phyloP scores from a whole-genome alignment of 2,329 filamentous ascomycete genomes.

The Curvularia sp. region DNA sequence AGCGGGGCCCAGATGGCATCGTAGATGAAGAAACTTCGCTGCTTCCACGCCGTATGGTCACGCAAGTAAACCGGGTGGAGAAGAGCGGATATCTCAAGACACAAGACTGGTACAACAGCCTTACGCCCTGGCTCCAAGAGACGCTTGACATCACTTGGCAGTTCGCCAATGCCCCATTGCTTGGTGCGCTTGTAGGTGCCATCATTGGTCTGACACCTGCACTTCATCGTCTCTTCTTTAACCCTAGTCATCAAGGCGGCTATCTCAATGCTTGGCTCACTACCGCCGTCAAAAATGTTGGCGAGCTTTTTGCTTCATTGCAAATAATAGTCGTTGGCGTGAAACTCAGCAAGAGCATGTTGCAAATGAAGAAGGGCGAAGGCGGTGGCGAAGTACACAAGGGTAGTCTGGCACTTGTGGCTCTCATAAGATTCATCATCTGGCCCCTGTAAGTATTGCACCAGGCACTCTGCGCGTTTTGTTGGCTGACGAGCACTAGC shows the following conservation, averaged over 20 bases:
- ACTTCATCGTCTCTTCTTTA: slow-evolving; percentile 69
- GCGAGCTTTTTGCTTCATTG: slow-evolving; percentile 68
- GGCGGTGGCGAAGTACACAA: slow-evolving; percentile 57
- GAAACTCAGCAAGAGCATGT: slow-evolving; percentile 65
- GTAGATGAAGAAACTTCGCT: slow-evolving; percentile 61
- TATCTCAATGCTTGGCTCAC: slow-evolving; percentile 73
- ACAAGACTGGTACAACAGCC: slow-evolving; percentile 45
- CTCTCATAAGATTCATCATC: slow-evolving; percentile 64
- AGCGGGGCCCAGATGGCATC: slow-evolving; percentile 35
- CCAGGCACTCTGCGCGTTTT: not conserved
- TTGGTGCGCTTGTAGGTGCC: slow-evolving; percentile 66
- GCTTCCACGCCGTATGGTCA: slow-evolving; percentile 53
- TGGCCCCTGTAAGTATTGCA: slow-evolving; percentile 59
- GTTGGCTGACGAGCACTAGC: slow-evolving; percentile 18
- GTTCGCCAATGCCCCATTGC: slow-evolving; percentile 68
- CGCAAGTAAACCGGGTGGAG: slow-evolving; percentile 36
- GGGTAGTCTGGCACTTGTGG: slow-evolving; percentile 60
- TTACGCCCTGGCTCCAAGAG: slow-evolving; percentile 51
- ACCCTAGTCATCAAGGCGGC: slow-evolving; percentile 63
- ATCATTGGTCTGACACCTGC: slow-evolving; percentile 66
- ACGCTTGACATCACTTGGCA: slow-evolving; percentile 54
- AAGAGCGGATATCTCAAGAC: slow-evolving; percentile 47
- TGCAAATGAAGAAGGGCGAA: slow-evolving; percentile 55
- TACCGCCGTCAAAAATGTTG: slow-evolving; percentile 66
- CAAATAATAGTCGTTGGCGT: slow-evolving; percentile 72